phyloP scores from a whole-genome alignment of 75 land plant species.

The Pinus albicaulis region DNA sequence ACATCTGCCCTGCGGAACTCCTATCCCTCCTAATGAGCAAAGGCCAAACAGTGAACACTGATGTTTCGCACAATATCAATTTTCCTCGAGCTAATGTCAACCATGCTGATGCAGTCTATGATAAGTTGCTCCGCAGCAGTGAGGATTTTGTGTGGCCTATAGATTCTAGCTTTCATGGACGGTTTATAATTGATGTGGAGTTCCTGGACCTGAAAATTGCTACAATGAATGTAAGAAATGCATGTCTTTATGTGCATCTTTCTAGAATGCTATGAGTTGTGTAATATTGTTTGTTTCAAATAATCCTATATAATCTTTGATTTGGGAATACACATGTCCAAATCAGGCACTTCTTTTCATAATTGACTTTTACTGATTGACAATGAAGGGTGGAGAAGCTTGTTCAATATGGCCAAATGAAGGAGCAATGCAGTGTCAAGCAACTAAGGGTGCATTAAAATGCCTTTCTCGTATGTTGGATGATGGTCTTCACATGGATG shows the following conservation, averaged over 20 bases:
- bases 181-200: conserved; percentile 75
- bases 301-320: not conserved
- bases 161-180: conserved; percentile 56
- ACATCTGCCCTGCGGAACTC: not conserved
- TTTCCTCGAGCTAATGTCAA: not conserved
- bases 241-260: not conserved
- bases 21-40: not conserved
- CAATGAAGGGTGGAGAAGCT: conserved; percentile 59
- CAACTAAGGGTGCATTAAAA: conserved; percentile 43
- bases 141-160: conserved; percentile 84
- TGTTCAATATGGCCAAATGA: conserved; percentile 69
- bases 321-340: not conserved
- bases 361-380: not conserved
- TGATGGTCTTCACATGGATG: conserved; percentile 72
- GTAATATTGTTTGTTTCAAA: not conserved
- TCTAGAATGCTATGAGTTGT: not conserved
- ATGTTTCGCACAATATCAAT: not conserved
- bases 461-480: conserved; percentile 78
- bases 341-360: not conserved
- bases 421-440: conserved; percentile 40
- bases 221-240: conserved; percentile 45
- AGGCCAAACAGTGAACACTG: not conserved
- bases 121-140: conserved; percentile 57
- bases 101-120: conserved; percentile 51
- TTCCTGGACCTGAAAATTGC: conserved; percentile 74